These are phyloP conservation scores for Carallia brachiata DNA, from an alignment of 345 rosid genomes.

Conservation along the genomic window DNA sequence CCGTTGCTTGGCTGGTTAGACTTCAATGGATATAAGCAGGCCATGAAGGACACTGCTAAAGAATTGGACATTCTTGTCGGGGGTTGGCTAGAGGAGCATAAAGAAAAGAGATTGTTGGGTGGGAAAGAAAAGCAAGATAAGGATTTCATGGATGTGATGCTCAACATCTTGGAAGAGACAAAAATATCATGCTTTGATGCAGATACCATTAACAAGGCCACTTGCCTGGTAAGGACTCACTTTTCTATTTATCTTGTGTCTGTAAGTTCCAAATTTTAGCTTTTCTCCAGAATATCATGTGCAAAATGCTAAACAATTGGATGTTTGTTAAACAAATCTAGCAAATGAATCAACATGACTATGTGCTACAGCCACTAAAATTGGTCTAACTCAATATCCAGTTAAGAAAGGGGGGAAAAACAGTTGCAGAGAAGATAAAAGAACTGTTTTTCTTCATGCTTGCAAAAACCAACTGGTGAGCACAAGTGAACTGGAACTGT, in stretches of 20 bases:
- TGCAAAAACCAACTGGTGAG: not conserved
- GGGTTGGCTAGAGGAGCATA: slow-evolving; percentile 45
- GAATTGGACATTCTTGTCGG: slow-evolving; percentile 28
- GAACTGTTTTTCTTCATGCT: not conserved
- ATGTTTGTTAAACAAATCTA: too few species aligned
- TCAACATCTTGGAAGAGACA: slow-evolving; percentile 19
- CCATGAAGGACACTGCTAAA: slow-evolving; percentile 37
- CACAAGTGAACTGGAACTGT: too few species aligned
- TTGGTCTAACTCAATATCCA: too few species aligned
- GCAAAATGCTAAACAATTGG: too few species aligned
- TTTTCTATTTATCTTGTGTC: too few species aligned
- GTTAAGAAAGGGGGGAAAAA: too few species aligned
- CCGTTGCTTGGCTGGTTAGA: slow-evolving; percentile 47
- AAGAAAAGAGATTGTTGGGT: slow-evolving; percentile 11
- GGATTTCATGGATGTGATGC: slow-evolving; percentile 44
- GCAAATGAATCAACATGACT: too few species aligned
- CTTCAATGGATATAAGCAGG: slow-evolving; percentile 19
- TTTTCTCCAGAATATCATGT: too few species aligned
- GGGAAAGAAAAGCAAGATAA: slow-evolving; percentile 16
- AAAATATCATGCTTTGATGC: slow-evolving; percentile 7
- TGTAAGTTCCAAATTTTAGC: too few species aligned
- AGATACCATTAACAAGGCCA: slow-evolving; percentile 31
- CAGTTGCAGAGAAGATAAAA: not conserved
- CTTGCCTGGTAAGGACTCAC: slow-evolving; percentile 26
- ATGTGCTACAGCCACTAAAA: too few species aligned